Percentiles rank a stretch among this genome's conserved stretches.
phyloP scores from a whole-genome alignment of 2,329 filamentous ascomycete species.

The Penicillium occitanis region DNA sequence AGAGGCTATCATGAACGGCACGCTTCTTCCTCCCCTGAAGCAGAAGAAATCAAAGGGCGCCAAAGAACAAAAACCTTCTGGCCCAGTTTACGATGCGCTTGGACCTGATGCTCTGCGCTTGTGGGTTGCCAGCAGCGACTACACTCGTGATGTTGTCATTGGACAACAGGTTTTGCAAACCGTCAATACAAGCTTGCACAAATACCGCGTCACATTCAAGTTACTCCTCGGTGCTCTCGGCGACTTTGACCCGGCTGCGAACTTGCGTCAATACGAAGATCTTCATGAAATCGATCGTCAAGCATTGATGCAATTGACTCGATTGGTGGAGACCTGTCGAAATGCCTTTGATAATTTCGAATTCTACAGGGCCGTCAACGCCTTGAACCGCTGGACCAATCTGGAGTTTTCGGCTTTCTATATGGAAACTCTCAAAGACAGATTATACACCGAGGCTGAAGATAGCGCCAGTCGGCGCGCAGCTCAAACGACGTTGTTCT shows the following conservation, averaged over 20 bases:
- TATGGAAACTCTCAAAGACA: conserved; percentile 87
- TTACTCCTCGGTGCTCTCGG: conserved; percentile 79
- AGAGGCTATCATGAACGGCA: conserved; percentile 79
- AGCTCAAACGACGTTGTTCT: conserved; percentile 57
- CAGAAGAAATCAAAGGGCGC: conserved; percentile 58
- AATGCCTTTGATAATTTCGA: conserved; percentile 69
- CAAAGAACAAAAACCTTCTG: conserved; percentile 36
- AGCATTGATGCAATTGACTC: conserved; percentile 70
- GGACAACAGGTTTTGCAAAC: conserved; percentile 74
- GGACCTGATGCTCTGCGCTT: conserved; percentile 84
- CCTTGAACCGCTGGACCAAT: conserved; percentile 77
- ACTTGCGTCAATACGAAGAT: conserved; percentile 42
- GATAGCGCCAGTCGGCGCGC: conserved; percentile 60
- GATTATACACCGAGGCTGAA: conserved; percentile 78
- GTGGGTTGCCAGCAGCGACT: conserved; percentile 91
- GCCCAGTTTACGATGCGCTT: conserved; percentile 63
- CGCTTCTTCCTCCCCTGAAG: conserved; percentile 69
- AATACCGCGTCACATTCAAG: conserved; percentile 86
- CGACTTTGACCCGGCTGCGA: conserved; percentile 49
- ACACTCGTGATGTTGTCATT: conserved; percentile 81
- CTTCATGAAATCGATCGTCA: conserved; percentile 68
- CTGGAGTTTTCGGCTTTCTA: conserved; percentile 90
- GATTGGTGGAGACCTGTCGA: conserved; percentile 65
- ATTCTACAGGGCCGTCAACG: conserved; percentile 73
- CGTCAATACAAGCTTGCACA: conserved; percentile 74